Evolutionary conservation across 331 rosid genomes (phyloP).

Genomic region (Cydonia oblonga): DNA sequence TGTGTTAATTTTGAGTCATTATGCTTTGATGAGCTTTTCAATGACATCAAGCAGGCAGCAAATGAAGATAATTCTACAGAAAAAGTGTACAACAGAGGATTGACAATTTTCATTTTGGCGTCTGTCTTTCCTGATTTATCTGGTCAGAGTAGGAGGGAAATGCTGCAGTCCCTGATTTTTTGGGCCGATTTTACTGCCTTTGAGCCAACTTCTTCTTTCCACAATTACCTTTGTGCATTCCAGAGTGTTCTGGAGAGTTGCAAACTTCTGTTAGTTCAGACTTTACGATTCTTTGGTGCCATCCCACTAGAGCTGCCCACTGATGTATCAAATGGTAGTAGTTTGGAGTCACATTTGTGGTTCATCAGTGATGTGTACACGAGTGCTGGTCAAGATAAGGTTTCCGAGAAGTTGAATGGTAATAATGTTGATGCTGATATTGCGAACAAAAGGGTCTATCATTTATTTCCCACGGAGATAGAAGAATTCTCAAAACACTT

Average conservation of each 20-base stretch:
- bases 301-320: conserved; percentile 38
- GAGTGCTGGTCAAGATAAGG: conserved; percentile 20
- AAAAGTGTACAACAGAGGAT: conserved; percentile 42
- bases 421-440: conserved; percentile 12
- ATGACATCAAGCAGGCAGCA: conserved; percentile 37
- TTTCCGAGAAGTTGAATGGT: conserved; percentile 26
- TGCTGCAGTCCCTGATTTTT: conserved; percentile 44
- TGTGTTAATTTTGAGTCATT: conserved; percentile 74
- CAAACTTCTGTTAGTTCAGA: conserved; percentile 44
- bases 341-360: conserved; percentile 34
- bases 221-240: conserved; percentile 73
- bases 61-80: conserved; percentile 27
- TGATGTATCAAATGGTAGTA: conserved; percentile 27
- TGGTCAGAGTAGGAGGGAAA: conserved; percentile 51
- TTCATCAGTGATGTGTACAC: conserved; percentile 48
- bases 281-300: conserved; percentile 39
- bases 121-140: conserved; percentile 71
- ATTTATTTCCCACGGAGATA: conserved; percentile 43
- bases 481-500: conserved; percentile 52
- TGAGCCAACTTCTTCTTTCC: conserved; percentile 61
- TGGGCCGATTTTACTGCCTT: conserved; percentile 60
- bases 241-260: conserved; percentile 66
- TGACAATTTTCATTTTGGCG: conserved; percentile 75
- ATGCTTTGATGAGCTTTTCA: conserved; percentile 66
- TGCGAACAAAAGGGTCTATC: conserved; percentile 15